Evolutionary conservation across 2,329 filamentous ascomycete genomes (phyloP).

Genomic region (Clarireedia homoeocarpa): DNA sequence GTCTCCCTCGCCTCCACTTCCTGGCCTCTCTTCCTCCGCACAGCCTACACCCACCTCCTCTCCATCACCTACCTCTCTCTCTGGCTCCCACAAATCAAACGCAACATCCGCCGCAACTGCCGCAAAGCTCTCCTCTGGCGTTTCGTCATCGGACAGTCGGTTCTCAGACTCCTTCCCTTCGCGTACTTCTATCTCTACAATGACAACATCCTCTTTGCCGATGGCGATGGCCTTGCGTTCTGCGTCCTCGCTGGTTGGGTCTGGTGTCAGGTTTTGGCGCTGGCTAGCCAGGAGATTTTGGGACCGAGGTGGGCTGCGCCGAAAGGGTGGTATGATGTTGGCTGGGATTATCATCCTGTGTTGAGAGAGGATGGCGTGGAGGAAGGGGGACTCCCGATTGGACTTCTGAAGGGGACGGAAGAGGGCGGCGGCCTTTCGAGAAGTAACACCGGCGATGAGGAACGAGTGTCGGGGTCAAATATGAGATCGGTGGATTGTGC

Average conservation of each 20-base stretch:
- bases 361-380: constrained; percentile 76
- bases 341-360: constrained; percentile 93
- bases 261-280: constrained; percentile 73
- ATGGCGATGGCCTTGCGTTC: constrained; percentile 59
- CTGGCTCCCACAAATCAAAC: constrained; percentile 86
- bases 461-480: background rate
- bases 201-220: constrained; percentile 75
- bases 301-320: constrained; percentile 84
- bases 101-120: constrained; percentile 86
- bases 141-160: constrained; percentile 77
- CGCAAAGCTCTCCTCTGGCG: constrained; percentile 86
- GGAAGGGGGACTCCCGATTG: constrained; percentile 72
- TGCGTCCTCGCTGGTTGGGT: constrained; percentile 65
- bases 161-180: constrained; percentile 70
- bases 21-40: constrained; percentile 49
- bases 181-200: constrained; percentile 75
- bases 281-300: constrained; percentile 76
- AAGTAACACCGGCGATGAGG: too few species aligned
- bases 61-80: constrained; percentile 76
- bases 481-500: constrained; percentile 72
- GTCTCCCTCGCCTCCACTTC: constrained; percentile 51
- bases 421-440: too few species aligned
- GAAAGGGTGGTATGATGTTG: constrained; percentile 58
- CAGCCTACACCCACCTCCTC: constrained; percentile 53
- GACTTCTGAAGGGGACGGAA: constrained; percentile 40